Evolutionary conservation across 257 asterid species (phyloP).

Genomic region (Nicotiana benthamiana): DNA sequence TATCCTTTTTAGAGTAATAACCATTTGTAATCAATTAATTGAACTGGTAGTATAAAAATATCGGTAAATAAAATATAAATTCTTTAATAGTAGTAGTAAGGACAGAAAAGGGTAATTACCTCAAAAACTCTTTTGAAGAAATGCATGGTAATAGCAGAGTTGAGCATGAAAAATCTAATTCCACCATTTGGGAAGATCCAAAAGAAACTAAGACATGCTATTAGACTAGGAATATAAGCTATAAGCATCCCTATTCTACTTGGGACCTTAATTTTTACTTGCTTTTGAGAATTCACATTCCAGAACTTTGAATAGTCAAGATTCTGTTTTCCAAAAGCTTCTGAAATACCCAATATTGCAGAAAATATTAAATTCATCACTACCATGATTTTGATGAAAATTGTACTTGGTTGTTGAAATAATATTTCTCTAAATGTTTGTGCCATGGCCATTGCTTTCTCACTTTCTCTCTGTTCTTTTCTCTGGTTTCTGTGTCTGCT

Average conservation of each 20-base stretch:
- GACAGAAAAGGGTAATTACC: slow-evolving; percentile 19
- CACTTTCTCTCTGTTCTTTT: background rate
- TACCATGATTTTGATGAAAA: background rate
- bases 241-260: slow-evolving; percentile 45
- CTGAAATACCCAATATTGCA: background rate
- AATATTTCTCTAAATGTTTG: background rate
- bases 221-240: slow-evolving; percentile 36
- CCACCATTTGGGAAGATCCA: slow-evolving; percentile 34
- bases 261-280: slow-evolving; percentile 11
- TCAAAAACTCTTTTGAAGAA: slow-evolving; percentile 64
- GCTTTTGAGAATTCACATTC: background rate
- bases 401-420: background rate
- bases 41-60: too few relatives aligned
- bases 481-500: too few relatives aligned
- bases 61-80: too few relatives aligned
- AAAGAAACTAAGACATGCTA: slow-evolving; percentile 36
- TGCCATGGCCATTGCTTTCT: background rate
- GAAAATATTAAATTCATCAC: background rate
- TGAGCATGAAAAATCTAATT: slow-evolving; percentile 45
- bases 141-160: slow-evolving; percentile 46
- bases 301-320: slow-evolving; percentile 3
- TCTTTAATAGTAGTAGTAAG: background rate
- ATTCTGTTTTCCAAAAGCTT: background rate
- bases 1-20: too few relatives aligned
- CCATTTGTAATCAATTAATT: too few relatives aligned